Percentiles rank a stretch among this genome's conserved stretches.
Evolutionary conservation across 495 filamentous ascomycete species (phyloP).

Genomic region (Tuber microsphaerosporum): DNA sequence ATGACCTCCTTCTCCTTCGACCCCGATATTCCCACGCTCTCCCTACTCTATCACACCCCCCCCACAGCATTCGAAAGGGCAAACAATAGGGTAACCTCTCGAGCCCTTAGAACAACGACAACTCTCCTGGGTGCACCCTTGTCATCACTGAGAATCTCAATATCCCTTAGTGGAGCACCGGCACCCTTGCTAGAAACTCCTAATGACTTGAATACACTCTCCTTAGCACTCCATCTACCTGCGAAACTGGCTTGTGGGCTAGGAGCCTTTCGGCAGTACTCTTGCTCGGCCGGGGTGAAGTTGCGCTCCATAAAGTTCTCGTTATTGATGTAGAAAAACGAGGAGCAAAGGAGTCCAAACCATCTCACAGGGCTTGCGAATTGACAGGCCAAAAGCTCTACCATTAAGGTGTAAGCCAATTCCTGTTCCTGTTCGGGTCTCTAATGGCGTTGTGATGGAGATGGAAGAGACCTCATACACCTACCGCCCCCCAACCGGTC

Average conservation of each 20-base stretch:
- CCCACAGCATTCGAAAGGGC: no score
- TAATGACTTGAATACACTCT: constrained; percentile 97
- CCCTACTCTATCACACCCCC: no score
- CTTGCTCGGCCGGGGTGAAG: constrained; percentile 74
- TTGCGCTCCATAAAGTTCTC: constrained; percentile 92
- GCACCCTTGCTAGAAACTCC: constrained; percentile 79
- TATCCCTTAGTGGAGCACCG: constrained; percentile 83
- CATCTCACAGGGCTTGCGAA: constrained; percentile 98
- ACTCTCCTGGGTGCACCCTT: constrained; percentile 68
- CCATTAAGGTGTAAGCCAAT: constrained; percentile 90
- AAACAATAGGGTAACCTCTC: no score
- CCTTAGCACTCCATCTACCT: constrained; percentile 92
- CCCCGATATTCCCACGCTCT: no score
- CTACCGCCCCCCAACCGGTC: no score
- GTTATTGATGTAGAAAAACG: constrained; percentile 60
- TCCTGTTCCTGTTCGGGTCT: constrained; percentile 98
- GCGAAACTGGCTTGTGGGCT: constrained; percentile 78
- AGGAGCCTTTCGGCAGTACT: constrained; percentile 73
- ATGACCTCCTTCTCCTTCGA: no score
- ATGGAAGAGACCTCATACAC: no score
- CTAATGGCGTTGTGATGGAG: constrained; percentile 52
- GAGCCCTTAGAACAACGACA: no score
- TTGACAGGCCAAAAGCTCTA: constrained; percentile 97
- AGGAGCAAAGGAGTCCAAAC: constrained; percentile 31
- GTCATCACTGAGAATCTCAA: constrained; percentile 77